Evolutionary conservation across 768 basidiomycete genomes (phyloP), one percentile per base, ranked within the genome.

Genomic region (Nidularia sp.): DNA sequence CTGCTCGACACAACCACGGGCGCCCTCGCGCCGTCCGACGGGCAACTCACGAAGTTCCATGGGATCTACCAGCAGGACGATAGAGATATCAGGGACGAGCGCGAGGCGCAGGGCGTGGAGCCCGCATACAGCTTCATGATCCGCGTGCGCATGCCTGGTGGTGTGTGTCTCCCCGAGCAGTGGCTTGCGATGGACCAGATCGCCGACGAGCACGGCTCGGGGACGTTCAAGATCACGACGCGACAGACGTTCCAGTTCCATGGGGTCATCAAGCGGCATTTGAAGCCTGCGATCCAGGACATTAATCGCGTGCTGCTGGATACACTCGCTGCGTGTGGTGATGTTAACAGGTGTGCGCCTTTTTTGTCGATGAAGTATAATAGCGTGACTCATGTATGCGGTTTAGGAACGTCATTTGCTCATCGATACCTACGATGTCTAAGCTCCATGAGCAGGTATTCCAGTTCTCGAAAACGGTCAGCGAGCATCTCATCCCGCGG

Each of bases 171-270:
- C 29, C 88, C 96, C 2, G 72, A 82, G 35, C 97, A 99, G 71
- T 98, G 97, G 97, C 73, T 95, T 48, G 82, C 86, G 58, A 93
- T 99, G 85, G 93, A 98, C 71, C 87, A 88, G 60, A 98, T 99
- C 60, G 84, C 97, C 50, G 97, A 98, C 65, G 91, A 93, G 67
- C 92, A 94, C 67, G 97, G 93, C 5, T 89, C 84, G 55, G 85
- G 89, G 45, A 93, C 95, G 4, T 89, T 98, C 74, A 99, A 99
- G 77, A 86, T 99, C 58, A 99, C 97, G 45, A 99, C 97, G 34
- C 80, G 97, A 55, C 85, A 93, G 67, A 99, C 97, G 7, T 99
- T 98, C 87, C 97, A 99, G 71, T 98, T 97, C 80, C 97, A 99
- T 68, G 97, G 97, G 51, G 91, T 99, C 60, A 93, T 99, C 75